A percentile compares a stretch with the other conserved stretches of the same genome.
Evolutionary conservation across 345 rosid species (phyloP).

Genomic region (Linum usitatissimum): DNA sequence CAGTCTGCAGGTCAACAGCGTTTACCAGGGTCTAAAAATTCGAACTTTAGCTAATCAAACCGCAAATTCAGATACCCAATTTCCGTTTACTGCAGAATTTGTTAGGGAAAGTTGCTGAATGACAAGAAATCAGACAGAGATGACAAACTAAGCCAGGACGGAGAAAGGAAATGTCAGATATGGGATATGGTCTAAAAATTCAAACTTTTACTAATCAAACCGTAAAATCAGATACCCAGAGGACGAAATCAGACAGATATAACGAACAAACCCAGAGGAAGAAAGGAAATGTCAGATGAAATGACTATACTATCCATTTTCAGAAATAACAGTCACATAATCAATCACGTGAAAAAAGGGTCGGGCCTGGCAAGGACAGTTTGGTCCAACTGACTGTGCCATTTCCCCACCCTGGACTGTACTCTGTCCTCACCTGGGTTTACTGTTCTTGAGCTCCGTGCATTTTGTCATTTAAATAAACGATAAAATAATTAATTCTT

Average conservation of each 20-base stretch:
- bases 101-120: too few species aligned
- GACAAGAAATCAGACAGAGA: too few species aligned
- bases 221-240: too few species aligned
- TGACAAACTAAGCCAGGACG: too few species aligned
- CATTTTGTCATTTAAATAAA: neutral
- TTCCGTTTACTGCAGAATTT: too few species aligned
- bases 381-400: conserved; percentile 2
- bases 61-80: too few species aligned
- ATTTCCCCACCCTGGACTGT: neutral
- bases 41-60: too few species aligned
- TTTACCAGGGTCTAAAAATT: too few species aligned
- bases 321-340: neutral
- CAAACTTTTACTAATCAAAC: too few species aligned
- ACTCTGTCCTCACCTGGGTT: conserved; percentile 1
- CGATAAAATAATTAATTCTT: neutral
- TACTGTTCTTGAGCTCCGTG: conserved; percentile 19
- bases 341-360: neutral
- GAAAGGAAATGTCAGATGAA: neutral
- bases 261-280: neutral
- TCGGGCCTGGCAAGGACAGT: neutral
- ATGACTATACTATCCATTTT: conserved; percentile 11
- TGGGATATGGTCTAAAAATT: too few species aligned
- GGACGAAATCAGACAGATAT: neutral
- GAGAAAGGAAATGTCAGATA: too few species aligned
- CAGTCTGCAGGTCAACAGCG: too few species aligned